Base-by-base conservation (phyloP, 1,139 yeast species). In the Geotrichum candidum region DNA sequence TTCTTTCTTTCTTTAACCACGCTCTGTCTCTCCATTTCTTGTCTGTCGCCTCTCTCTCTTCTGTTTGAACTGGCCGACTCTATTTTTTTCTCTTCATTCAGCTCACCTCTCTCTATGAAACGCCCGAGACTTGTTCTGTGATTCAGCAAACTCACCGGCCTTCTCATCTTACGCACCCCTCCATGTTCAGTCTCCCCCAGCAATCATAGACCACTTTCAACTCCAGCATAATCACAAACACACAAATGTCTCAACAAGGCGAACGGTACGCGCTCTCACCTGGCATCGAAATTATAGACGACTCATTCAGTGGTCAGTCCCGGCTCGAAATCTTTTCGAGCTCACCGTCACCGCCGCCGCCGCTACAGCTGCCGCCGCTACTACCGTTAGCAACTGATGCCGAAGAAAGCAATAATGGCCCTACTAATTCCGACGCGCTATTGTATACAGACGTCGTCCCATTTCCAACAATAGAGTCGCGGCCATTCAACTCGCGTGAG, bases 401-500 rank as follows among this genome's bases (percentile, higher is more conserved):
- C 22, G 3, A n/a, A 2, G 48, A 41, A 41, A n/a, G 9, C 22
- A 41, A 9, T 18, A 9, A 41, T 15, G 3, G 18, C 18, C 48
- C 11, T 18, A 41, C n/a, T n/a, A 41, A n/a, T 41, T n/a, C 48
- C 48, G 48, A 41, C 18, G 48, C 48, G 18, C 48, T 41, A 5
- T 3, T n/a, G 27, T 59, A 48, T 48, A 41, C 56, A 9, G 61
- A 59, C 33, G 62, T 50, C 15, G 52, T 56, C 11, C 62, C 62
- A n/a, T 60, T 60, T 48, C 62, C 62, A 22, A 56, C 52, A 33
- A 53, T 60, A 15, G 59, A 53, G 50, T 54, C 62, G 3, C 59
- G 62, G 27, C 62, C 62, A 2, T 60, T 60, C 33, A 59, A 56
- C 55, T 54, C 62, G 1, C 57, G 53, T 23, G 62, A 60, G 48